Evolutionary conservation across 805 yeast genomes (phyloP).

Genomic region (Lachancea quebecensis): DNA sequence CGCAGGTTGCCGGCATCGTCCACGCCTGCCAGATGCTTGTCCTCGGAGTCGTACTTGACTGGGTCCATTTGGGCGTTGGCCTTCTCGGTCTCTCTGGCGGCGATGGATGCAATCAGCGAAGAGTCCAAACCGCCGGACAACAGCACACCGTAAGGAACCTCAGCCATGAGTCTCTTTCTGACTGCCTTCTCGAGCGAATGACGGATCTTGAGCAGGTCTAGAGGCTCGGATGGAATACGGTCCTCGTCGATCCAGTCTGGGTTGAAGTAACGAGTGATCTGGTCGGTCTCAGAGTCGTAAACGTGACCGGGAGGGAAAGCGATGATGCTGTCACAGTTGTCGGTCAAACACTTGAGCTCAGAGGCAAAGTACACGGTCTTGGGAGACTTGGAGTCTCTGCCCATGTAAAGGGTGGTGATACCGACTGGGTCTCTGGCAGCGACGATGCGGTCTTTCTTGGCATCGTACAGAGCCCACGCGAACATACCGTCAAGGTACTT

Average conservation of each 20-base stretch:
- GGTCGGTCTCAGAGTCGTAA: conserved; percentile 85
- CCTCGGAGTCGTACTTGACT: conserved; percentile 48
- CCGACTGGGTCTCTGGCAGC: conserved; percentile 99
- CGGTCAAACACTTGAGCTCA: conserved; percentile 88
- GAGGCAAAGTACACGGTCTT: conserved; percentile 83
- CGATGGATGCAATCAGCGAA: conserved; percentile 92
- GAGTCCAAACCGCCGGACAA: conserved; percentile 97
- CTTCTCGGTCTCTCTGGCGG: conserved; percentile 88
- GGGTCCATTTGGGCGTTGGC: conserved; percentile 40
- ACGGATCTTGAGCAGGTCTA: conserved; percentile 66
- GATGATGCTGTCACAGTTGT: conserved; percentile 85
- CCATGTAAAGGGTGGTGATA: conserved; percentile 93
- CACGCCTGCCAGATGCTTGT: conserved; percentile 79
- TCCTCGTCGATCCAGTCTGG: conserved; percentile 93
- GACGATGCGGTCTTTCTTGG: conserved; percentile 71
- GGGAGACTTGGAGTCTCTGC: conserved; percentile 62
- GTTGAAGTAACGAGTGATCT: conserved; percentile 77
- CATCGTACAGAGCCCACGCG: conserved; percentile 89
- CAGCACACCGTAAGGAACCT: conserved; percentile 97
- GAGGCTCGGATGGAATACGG: conserved; percentile 66
- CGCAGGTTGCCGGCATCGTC: conserved; percentile 83
- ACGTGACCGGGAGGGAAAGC: conserved; percentile 99
- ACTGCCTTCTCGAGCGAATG: conserved; percentile 87
- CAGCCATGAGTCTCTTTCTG: conserved; percentile 98
- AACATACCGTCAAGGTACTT: conserved; percentile 96